Conservation (phyloP, 768 basidiomycete species). For the Dioszegia crocea region DNA sequence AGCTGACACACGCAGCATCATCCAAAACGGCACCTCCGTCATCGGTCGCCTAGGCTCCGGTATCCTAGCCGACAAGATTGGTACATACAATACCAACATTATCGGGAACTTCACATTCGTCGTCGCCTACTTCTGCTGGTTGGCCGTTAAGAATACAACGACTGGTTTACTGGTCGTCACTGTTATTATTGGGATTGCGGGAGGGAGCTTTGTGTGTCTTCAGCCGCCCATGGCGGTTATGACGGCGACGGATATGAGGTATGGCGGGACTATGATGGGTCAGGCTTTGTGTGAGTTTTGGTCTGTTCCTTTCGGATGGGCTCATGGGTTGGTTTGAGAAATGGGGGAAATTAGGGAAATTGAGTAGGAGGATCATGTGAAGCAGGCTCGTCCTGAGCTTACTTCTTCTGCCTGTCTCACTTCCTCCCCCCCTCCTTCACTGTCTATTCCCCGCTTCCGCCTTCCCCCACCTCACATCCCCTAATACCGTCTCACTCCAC, state of each 20-base stretch:
- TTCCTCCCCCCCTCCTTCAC: too few relatives aligned
- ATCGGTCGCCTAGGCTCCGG: constrained; percentile 9
- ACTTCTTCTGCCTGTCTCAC: too few relatives aligned
- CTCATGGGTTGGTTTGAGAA: too few relatives aligned
- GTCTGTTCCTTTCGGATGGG: background rate
- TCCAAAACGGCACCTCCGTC: constrained; percentile 11
- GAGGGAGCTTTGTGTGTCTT: constrained; percentile 21
- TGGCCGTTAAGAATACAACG: constrained; percentile 13
- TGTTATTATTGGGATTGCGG: constrained; percentile 16
- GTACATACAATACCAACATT: constrained; percentile 18
- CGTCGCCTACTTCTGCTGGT: constrained; percentile 15
- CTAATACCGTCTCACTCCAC: too few relatives aligned
- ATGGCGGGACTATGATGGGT: constrained; percentile 22
- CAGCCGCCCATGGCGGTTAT: constrained; percentile 13
- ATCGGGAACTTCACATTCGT: constrained; percentile 12
- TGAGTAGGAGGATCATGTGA: too few relatives aligned
- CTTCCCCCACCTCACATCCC: too few relatives aligned
- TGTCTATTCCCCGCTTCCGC: too few relatives aligned
- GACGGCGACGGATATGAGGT: constrained; percentile 17
- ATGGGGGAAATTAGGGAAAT: too few relatives aligned
- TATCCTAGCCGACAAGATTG: constrained; percentile 14
- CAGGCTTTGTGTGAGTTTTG: constrained; percentile 20
- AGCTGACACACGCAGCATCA: constrained; percentile 5
- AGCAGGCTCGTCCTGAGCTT: too few relatives aligned
- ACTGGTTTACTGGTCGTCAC: constrained; percentile 6